Conservation (phyloP, 2,329 filamentous ascomycete species). For the Microcyclospora pomicola region DNA sequence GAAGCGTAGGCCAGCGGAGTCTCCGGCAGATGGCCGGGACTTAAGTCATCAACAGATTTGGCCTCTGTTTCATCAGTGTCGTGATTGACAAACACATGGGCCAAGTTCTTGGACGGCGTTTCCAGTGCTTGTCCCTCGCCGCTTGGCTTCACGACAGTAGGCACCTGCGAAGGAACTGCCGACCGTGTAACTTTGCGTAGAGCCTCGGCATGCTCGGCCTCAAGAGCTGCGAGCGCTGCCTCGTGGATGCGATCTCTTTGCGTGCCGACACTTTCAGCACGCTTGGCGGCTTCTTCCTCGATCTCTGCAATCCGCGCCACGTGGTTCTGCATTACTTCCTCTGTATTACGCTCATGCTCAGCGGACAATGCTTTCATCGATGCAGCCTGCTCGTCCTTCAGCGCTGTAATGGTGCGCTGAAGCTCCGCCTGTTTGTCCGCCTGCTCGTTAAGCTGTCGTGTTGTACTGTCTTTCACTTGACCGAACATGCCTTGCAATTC, state of each 20-base stretch:
- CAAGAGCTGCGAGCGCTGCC: conserved; percentile 4
- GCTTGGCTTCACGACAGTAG: too few relatives aligned
- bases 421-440: conserved; percentile 4
- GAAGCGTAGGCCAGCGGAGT: conserved; percentile 10
- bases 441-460: too few relatives aligned
- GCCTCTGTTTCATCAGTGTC: background rate
- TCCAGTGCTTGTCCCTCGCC: background rate
- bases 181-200: background rate
- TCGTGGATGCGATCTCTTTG: conserved; percentile 5
- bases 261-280: conserved; percentile 3
- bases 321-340: conserved; percentile 6
- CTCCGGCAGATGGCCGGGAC: conserved; percentile 1
- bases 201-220: conserved; percentile 5
- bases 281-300: conserved; percentile 7
- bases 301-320: conserved; percentile 7
- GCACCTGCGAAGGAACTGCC: background rate
- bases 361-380: conserved; percentile 1
- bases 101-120: conserved; percentile 4
- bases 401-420: conserved; percentile 1
- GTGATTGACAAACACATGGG: conserved; percentile 11
- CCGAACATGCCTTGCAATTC: conserved; percentile 8
- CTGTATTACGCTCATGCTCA: conserved; percentile 8
- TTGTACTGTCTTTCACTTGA: conserved; percentile 9
- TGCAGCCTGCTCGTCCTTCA: background rate
- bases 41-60: too few relatives aligned